Conservation (phyloP, 2,329 filamentous ascomycete species). For the Alternaria conjuncta region DNA sequence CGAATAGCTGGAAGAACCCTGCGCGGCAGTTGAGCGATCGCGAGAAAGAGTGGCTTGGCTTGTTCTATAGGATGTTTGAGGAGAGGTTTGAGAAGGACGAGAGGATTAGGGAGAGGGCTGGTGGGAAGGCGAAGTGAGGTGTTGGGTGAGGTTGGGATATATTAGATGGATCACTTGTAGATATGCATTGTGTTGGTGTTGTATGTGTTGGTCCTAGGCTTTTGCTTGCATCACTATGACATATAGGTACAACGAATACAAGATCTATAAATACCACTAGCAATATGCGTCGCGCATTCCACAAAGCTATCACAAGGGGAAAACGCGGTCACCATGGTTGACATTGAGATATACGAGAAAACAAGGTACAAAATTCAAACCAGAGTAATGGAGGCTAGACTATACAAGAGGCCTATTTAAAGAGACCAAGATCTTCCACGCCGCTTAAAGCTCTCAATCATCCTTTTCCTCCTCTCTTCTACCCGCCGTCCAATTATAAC, state of each 20-base stretch:
- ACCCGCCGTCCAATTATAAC: neutral
- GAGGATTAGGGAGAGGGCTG: conserved; percentile 36
- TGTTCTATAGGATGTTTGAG: conserved; percentile 40
- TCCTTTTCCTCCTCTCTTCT: neutral
- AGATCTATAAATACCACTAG: neutral
- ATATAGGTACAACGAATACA: neutral
- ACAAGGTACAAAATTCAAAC: neutral
- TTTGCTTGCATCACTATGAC: neutral
- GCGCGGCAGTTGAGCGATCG: conserved; percentile 48
- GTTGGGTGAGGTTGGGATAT: neutral
- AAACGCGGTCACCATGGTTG: neutral
- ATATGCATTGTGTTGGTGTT: neutral
- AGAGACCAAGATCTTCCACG: neutral
- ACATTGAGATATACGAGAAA: neutral
- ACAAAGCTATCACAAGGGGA: neutral
- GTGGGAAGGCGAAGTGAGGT: conserved; percentile 36
- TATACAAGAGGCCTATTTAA: neutral
- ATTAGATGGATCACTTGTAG: neutral
- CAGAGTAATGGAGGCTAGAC: neutral
- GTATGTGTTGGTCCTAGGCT: neutral
- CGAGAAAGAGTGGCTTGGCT: conserved; percentile 52
- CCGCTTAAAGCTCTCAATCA: neutral
- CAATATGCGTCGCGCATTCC: neutral
- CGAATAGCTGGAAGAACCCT: conserved; percentile 68
- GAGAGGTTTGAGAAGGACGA: conserved; percentile 43